Base-by-base conservation (phyloP, 177 flowering plant species). In the Vitis hybrid region DNA sequence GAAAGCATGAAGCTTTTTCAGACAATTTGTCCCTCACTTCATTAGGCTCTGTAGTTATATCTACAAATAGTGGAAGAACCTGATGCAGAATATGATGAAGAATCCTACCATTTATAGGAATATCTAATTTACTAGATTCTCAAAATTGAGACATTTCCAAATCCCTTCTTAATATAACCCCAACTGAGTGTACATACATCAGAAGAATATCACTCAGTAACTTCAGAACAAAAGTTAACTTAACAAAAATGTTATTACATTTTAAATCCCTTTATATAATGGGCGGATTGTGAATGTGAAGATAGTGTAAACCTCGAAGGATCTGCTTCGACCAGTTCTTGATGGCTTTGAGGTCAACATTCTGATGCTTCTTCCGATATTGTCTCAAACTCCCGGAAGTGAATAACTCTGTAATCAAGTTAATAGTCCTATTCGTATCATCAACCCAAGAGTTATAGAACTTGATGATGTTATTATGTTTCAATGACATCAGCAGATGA, bases 271-370 rank as follows among this genome's bases (percentile, higher is more conserved):
- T 21, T 21, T 21, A 0, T 1, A 21, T 21, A 21, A 21, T 21
- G 3, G 91, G 90, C 15, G 94, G 98, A 51, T 75, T 76, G 21
- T 87, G 98, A 70, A 79, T 66, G 56, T 93, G 98, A 71, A 91
- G 86, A 78, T 87, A 93, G 51, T 68, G 64, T 69, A 93, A 78
- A 15, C 98, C 98, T 59, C 51, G 76, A 21, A 93, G 91, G 48
- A 91, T 86, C 81, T 93, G 97, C 74, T 90, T 90, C 11, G 91
- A 93, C 97, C 97, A 93, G 69, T 85, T 86, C 80, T 91, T 91
- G 52, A 91, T 80, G 48, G 95, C 98, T 75, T 88, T 93, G 73
- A 85, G 56, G 68, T 89, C 90, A 65, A 91, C 90, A 21, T 21
- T 21, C 23, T 21, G 23, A 21, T 21, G 23, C 23, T 1, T 21